Evolutionary conservation across 305 asterid species (phyloP), one percentile per base, ranked within the genome.

Genomic region (Fraxinus floribunda): DNA sequence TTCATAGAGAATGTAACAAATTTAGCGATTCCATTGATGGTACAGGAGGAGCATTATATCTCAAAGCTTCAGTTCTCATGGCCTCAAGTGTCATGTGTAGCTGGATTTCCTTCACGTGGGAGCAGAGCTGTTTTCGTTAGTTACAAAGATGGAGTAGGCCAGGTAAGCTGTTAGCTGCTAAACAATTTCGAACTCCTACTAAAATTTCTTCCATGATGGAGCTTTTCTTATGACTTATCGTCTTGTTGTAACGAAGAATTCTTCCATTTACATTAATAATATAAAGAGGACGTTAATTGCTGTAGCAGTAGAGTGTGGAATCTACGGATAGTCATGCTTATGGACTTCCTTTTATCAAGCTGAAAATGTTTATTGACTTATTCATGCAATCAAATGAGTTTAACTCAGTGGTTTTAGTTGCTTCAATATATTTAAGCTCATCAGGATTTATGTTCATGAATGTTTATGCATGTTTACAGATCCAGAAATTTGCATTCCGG

Each of bases 31-130:
- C 62, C 62, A 77, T 38, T n/a, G 6, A 55, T 78, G 15, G 86
- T 85, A 79, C 91, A 94, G 99, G 99, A 95, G 90, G 97, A 93
- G 89, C 99, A 94, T 84, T 88, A 80, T 78, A 79, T 94, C 81
- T 90, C 93, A 29, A 86, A 85, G 90, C 82, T 95, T 87, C 91
- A 90, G 83, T 91, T 94, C 90, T 86, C 98, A 7, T 91, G 98
- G 97, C 97, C 99, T 85, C 97, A 93, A 87, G 92, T 93, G 66
- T 89, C 94, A 22, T 95, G 98, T 84, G 74, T 89, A 32, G 87
- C 98, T 80, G 98, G 92, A 29, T 85, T 86, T 85, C 96, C 97
- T 30, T 84, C 95, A 57, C 88, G 97, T 86, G 97, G 97, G 82
- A 86, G 92, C 86, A 91, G 88, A 88, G 88, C 87, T 86, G 91